Evolutionary conservation across 768 basidiomycete species (phyloP).

Genomic region (Boletus sp.): DNA sequence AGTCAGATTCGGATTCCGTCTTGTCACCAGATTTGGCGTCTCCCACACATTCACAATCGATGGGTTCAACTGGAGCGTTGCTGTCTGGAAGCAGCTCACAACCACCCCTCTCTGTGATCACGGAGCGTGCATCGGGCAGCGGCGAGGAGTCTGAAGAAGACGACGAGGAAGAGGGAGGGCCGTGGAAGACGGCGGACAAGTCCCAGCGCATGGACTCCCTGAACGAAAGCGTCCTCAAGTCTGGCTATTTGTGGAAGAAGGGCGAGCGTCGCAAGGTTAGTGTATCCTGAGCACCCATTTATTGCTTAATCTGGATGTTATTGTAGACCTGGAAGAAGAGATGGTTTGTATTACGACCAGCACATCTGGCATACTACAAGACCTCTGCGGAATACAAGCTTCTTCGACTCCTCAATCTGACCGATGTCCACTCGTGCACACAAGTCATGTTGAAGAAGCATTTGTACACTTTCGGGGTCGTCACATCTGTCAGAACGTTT

Average conservation of each 20-base stretch:
- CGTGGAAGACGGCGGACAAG: slow-evolving; percentile 57
- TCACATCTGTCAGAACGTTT: slow-evolving; percentile 86
- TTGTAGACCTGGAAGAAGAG: slow-evolving; percentile 95
- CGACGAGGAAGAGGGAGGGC: slow-evolving; percentile 63
- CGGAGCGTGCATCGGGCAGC: slow-evolving; percentile 66
- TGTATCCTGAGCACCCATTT: slow-evolving; percentile 5
- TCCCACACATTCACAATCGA: slow-evolving; percentile 36
- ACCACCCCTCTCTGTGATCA: slow-evolving; percentile 72
- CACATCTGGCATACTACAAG: slow-evolving; percentile 96
- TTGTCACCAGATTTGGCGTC: slow-evolving; percentile 52
- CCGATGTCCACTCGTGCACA: slow-evolving; percentile 88
- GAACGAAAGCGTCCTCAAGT: slow-evolving; percentile 77
- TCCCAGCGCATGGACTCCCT: slow-evolving; percentile 45
- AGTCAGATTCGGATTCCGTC: slow-evolving; percentile 84
- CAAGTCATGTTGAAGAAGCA: slow-evolving; percentile 88
- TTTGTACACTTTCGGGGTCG: slow-evolving; percentile 84
- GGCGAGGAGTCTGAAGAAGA: slow-evolving; percentile 81
- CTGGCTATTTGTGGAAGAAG: slow-evolving; percentile 97
- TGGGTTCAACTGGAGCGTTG: slow-evolving; percentile 29
- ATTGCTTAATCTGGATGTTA: slow-evolving; percentile 4
- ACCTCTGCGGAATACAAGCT: slow-evolving; percentile 92
- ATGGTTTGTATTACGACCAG: slow-evolving; percentile 94
- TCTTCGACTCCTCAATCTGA: slow-evolving; percentile 81
- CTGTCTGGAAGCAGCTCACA: slow-evolving; percentile 36
- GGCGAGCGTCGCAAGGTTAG: slow-evolving; percentile 93